A percentile compares a stretch with the other conserved stretches of the same genome.
These are phyloP conservation scores for Pseudognaphalium luteoalbum DNA, from an alignment of 129 eudicot species.

Conservation along the genomic window DNA sequence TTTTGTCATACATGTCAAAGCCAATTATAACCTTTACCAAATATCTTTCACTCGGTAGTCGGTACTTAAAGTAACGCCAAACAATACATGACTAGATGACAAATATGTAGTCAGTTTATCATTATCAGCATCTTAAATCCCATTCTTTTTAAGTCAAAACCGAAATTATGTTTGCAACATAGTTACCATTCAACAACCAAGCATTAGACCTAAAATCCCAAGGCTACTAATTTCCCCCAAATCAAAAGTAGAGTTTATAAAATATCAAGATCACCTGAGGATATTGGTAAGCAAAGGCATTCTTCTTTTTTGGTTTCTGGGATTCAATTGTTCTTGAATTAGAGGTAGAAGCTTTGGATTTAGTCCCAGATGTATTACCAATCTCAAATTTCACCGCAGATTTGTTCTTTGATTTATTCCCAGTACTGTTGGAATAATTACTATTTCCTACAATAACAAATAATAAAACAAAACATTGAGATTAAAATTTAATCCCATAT, in stretches of 20 bases:
- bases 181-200: not conserved
- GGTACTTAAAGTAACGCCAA: too few species aligned
- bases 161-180: not conserved
- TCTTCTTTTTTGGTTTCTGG: constrained; percentile 39
- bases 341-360: constrained; percentile 32
- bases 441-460: constrained; percentile 31
- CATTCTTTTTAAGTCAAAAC: not conserved
- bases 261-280: constrained; percentile 34
- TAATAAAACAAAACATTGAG: not conserved
- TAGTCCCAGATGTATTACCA: constrained; percentile 29
- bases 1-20: not conserved
- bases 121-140: not conserved
- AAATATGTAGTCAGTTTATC: not conserved
- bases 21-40: too few species aligned
- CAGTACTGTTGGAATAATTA: constrained; percentile 25
- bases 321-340: constrained; percentile 24
- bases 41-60: too few species aligned
- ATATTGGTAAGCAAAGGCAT: constrained; percentile 49
- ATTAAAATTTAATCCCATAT: not conserved
- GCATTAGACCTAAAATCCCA: not conserved
- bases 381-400: constrained; percentile 41
- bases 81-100: too few species aligned
- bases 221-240: not conserved
- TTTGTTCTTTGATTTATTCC: constrained; percentile 31
- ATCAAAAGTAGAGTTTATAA: not conserved